Evolutionary conservation across 768 basidiomycete species (phyloP), one percentile per base, ranked within the genome.

Genomic region (Punctularia strigosozonata): DNA sequence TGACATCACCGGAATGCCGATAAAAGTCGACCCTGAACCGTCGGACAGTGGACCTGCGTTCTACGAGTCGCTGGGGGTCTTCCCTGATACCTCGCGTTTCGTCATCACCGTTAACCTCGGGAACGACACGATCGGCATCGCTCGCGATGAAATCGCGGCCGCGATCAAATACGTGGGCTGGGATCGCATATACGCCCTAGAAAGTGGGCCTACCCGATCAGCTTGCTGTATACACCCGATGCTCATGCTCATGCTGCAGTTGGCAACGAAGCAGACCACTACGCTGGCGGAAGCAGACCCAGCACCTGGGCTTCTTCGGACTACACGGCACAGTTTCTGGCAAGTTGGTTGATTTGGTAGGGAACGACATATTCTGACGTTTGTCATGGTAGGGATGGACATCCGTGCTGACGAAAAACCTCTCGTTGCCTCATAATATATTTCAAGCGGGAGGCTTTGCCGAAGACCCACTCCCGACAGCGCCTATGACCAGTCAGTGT

Each of bases 61-160:
- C 36, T 57, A 54, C 38, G 50, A 53, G 24, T 48, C 50, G 23
- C 39, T 56, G 21, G 42, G 41, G 4, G 49, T 51, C 4, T 49
- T 59, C 33, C 53, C 53, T 2, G 42, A 50, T 19, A 40, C 48
- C 0, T 47, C 57, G 6, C 25, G 40, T 24, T 48, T 53, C 37
- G 48, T 56, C 5, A 42, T 50, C n/a, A 47, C 43, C 18, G 51
- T 57, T 24, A 59, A 59, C 43, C 47, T 59, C 8, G 57, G 54
- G 1, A 59, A 59, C 31, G 41, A 53, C 39, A 49, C 56, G 13
- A 46, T 54, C 25, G 40, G 42, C 5, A 50, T 54, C 19, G 57
- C 57, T 2, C 41, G 45, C 17, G 47, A 50, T 23, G 43, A 57
- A 32, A 47, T 54, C 8, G 25, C 34, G 18, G 56, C 56, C 8